phyloP scores from a whole-genome alignment of 805 yeast species.

The Schwanniomyces pseudopolymorphus region DNA sequence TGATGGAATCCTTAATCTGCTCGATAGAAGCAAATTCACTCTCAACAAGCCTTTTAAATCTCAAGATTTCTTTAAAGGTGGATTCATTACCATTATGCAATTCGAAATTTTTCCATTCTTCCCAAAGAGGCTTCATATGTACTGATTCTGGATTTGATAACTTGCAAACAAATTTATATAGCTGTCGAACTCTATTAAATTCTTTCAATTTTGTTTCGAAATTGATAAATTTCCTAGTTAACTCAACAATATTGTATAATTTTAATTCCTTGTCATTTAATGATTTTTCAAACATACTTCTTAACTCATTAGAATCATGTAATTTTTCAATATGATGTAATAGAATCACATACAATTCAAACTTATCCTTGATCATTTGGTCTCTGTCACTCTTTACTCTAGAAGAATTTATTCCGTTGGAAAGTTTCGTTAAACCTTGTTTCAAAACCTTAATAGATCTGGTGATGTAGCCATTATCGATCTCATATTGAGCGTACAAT shows the following conservation, averaged over 20 bases:
- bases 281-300: slow-evolving; percentile 46
- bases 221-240: slow-evolving; percentile 54
- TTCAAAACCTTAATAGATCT: slow-evolving; percentile 38
- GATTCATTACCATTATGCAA: slow-evolving; percentile 66
- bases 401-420: slow-evolving; percentile 5
- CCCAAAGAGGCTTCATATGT: slow-evolving; percentile 45
- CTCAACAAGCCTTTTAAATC: slow-evolving; percentile 48
- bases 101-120: slow-evolving; percentile 74
- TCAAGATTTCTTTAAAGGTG: slow-evolving; percentile 71
- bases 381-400: slow-evolving; percentile 8
- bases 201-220: slow-evolving; percentile 58
- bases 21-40: slow-evolving; percentile 17
- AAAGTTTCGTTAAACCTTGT: slow-evolving; percentile 7
- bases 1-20: slow-evolving; percentile 14
- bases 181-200: slow-evolving; percentile 57
- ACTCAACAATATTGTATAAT: slow-evolving; percentile 35
- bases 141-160: slow-evolving; percentile 21
- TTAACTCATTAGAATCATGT: slow-evolving; percentile 14
- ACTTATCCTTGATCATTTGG: slow-evolving; percentile 20
- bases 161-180: slow-evolving; percentile 44
- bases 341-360: slow-evolving; percentile 16
- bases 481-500: slow-evolving; percentile 64
- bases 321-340: slow-evolving; percentile 7
- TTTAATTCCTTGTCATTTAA: slow-evolving; percentile 44
- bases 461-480: slow-evolving; percentile 48